Conservation (phyloP, 306 rosid genomes). For the Cicer cuneatum region DNA sequence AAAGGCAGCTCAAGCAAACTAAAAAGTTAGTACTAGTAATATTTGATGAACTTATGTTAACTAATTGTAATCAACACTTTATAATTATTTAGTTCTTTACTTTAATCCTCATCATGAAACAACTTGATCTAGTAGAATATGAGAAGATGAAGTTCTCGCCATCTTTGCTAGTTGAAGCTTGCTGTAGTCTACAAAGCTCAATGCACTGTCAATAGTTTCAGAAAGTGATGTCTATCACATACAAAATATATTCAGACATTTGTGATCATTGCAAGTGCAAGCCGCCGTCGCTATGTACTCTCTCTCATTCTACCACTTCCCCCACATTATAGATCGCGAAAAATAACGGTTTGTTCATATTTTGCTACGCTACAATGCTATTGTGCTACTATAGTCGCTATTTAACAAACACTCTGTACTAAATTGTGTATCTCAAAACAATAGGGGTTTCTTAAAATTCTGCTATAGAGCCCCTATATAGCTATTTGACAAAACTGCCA, state of each 20-base stretch:
- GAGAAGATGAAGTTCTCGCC: slow-evolving; percentile 80
- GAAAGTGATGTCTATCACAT: slow-evolving; percentile 76
- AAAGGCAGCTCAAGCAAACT: slow-evolving; percentile 87
- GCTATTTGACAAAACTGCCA: neutral
- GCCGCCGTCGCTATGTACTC: too few relatives aligned
- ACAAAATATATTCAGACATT: slow-evolving; percentile 37
- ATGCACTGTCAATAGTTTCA: slow-evolving; percentile 59
- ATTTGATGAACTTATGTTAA: neutral
- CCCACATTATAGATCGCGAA: too few relatives aligned
- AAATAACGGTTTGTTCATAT: too few relatives aligned
- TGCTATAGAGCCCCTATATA: neutral
- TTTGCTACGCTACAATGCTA: neutral
- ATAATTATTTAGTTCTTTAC: neutral
- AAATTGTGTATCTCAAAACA: too few relatives aligned
- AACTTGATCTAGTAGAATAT: slow-evolving; percentile 78
- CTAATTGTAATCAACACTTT: neutral
- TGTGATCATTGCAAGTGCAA: too few relatives aligned
- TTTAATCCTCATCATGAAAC: slow-evolving; percentile 38
- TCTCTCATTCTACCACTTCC: too few relatives aligned
- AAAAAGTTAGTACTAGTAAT: slow-evolving; percentile 51
- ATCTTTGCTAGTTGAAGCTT: slow-evolving; percentile 64
- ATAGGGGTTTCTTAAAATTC: too few relatives aligned
- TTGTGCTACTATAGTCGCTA: too few relatives aligned
- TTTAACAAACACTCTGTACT: too few relatives aligned
- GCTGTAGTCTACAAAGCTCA: slow-evolving; percentile 80